Evolutionary conservation across 176 grass and related monocot genomes (phyloP), one percentile per base, ranked within the genome.

Genomic region (Zoysia japonica): DNA sequence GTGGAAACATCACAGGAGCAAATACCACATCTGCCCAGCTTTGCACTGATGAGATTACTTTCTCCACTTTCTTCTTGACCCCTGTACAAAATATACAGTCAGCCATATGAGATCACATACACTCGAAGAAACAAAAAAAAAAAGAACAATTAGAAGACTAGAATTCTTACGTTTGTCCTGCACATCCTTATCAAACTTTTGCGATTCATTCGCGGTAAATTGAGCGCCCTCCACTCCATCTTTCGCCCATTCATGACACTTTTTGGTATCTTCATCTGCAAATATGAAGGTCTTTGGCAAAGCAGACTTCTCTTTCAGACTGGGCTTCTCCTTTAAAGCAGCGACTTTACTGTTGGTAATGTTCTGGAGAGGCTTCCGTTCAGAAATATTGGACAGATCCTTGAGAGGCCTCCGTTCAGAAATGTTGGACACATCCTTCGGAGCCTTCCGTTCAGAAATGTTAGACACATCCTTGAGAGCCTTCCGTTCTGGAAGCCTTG

Each of bases 211-310:
- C 72, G 83, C 88, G 9, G 85, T 90, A 37, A 88, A 84, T 11
- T 90, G 79, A 70, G 82, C 20, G 1, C 50, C 46, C 54, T 93
- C 91, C 63, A 86, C 78, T 11, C 91, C 91, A 70, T 88, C 85
- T 67, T 90, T 93, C 10, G 85, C 88, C 88, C 88, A 93, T 39
- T 90, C 88, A 74, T 78, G 83, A 28, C 88, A 90, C n/a, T 75
- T 88, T 71, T 61, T 54, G 13, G 70, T 78, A 42, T 89, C 84
- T 40, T 88, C 85, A 85, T 90, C 82, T 42, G 85, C 43, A 47
- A 85, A 67, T 48, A 88, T 83, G 55, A 36, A 8, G 3, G 54
- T 86, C 16, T 68, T 2, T 46, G 66, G 47, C 14, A 88, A 47
- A 61, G 61, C 61, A 72, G 75, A 73, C 43, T 50, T 87, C 53